phyloP scores from a whole-genome alignment of 345 rosid genomes.

The Acer yangbiense region DNA sequence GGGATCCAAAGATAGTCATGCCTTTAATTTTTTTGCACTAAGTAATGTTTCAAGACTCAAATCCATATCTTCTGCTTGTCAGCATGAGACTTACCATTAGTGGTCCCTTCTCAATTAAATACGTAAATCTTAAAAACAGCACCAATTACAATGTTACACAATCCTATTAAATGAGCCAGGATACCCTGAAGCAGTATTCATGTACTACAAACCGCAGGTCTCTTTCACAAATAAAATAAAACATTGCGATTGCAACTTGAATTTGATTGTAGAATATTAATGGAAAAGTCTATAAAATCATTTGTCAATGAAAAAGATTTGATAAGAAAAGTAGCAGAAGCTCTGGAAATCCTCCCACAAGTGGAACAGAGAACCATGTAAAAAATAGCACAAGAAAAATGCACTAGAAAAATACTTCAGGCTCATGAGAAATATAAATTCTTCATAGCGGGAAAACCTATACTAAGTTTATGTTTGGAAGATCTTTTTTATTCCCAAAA shows the following conservation, averaged over 20 bases:
- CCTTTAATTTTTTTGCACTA: neutral
- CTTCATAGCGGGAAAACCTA: no score
- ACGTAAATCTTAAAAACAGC: neutral
- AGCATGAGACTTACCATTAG: neutral
- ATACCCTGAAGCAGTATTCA: neutral
- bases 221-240: neutral
- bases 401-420: neutral
- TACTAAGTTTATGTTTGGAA: no score
- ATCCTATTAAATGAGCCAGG: neutral
- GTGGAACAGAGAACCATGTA: neutral
- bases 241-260: neutral
- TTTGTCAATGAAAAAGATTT: neutral
- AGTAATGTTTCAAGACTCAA: no score
- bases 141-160: constrained; percentile 3
- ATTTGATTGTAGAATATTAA: neutral
- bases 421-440: no score
- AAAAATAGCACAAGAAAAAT: neutral
- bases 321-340: neutral
- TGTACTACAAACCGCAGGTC: neutral
- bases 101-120: neutral
- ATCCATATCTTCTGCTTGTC: neutral
- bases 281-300: neutral
- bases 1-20: neutral
- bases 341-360: neutral
- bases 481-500: no score